Conservation (phyloP, 257 asterid species). For the Solanum appendiculatum region DNA sequence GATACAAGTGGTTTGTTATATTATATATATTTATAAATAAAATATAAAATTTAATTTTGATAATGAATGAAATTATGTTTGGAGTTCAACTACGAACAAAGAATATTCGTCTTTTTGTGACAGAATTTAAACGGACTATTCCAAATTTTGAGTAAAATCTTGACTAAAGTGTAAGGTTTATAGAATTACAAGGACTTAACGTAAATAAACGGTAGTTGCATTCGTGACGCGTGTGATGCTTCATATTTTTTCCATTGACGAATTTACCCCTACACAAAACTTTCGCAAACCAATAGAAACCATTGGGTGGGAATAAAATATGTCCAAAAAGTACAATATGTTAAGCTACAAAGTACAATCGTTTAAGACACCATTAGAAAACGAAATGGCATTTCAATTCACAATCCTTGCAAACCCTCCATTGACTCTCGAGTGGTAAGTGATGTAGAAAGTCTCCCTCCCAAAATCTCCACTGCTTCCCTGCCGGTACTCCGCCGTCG, state of each 20-base stretch:
- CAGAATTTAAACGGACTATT: neutral
- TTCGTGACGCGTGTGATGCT: neutral
- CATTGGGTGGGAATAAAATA: neutral
- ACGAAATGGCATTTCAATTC: neutral
- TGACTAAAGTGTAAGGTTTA: neutral
- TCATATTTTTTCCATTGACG: neutral
- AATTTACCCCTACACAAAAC: neutral
- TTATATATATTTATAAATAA: neutral
- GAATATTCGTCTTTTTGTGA: neutral
- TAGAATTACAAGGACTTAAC: neutral
- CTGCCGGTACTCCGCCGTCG: neutral
- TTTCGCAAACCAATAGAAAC: neutral
- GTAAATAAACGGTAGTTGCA: neutral
- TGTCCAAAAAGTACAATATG: neutral
- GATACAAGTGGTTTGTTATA: neutral
- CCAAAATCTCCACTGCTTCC: neutral
- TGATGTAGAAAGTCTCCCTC: neutral
- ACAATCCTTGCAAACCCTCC: neutral
- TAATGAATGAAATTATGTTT: neutral
- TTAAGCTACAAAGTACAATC: neutral
- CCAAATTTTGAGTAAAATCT: neutral
- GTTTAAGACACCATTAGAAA: neutral
- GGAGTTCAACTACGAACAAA: neutral
- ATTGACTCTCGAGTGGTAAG: neutral
- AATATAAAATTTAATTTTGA: neutral